These are phyloP conservation scores for Suhomyces wounanorum DNA, from an alignment of 1,139 yeast genomes.

Conservation along the genomic window DNA sequence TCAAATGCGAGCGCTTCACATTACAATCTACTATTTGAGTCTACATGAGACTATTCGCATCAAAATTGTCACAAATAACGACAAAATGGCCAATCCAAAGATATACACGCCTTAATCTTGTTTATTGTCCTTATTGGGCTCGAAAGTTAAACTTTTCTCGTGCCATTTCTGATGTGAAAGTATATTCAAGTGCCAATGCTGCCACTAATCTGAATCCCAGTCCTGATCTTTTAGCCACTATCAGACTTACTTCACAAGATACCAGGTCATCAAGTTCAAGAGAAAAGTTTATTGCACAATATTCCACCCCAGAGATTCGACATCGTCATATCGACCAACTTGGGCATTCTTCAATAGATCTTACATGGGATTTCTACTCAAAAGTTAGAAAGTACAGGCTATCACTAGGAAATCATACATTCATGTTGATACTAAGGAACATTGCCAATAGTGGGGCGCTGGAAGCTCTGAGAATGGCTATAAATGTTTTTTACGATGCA, in stretches of 20 bases:
- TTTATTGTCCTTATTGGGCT: not conserved
- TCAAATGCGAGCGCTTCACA: slow-evolving; percentile 2
- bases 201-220: not conserved
- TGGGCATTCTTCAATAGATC: not conserved
- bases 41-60: not conserved
- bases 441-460: slow-evolving; percentile 2
- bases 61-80: not conserved
- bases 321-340: slow-evolving; percentile 7
- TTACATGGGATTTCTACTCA: slow-evolving; percentile 8
- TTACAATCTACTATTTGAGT: not conserved
- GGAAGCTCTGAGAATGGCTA: slow-evolving; percentile 16
- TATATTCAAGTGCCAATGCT: not conserved
- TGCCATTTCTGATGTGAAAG: not conserved
- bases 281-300: slow-evolving; percentile 2
- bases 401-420: slow-evolving; percentile 4
- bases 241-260: not conserved
- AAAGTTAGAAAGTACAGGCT: slow-evolving; percentile 5
- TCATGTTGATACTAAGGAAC: slow-evolving; percentile 4
- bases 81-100: not conserved
- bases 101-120: not conserved
- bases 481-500: slow-evolving; percentile 17
- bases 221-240: not conserved
- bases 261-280: not conserved
- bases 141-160: not conserved
- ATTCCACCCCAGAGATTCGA: slow-evolving; percentile 7